A percentile compares a stretch with the other conserved stretches of the same genome.
These are phyloP conservation scores for Iberis pinnata DNA, from an alignment of 345 rosid species.

Conservation along the genomic window DNA sequence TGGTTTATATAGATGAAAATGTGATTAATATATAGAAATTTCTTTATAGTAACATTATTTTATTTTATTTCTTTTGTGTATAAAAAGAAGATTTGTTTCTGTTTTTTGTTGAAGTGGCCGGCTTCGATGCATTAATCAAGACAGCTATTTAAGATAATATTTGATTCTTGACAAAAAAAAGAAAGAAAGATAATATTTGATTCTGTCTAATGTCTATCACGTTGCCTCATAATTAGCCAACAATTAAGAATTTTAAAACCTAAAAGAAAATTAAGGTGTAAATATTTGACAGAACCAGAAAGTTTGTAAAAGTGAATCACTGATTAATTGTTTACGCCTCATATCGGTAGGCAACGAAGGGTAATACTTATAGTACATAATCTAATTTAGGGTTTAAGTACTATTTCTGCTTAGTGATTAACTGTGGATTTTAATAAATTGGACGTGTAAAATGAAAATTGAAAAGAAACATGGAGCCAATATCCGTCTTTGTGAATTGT, in stretches of 20 bases:
- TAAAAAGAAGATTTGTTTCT: constrained; percentile 16
- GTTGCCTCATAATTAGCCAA: constrained; percentile 13
- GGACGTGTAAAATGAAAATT: no score
- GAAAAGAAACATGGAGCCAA: constrained; percentile 13
- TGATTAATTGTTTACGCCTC: no score
- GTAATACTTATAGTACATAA: neutral
- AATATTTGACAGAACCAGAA: constrained; percentile 1
- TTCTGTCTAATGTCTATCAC: constrained; percentile 20
- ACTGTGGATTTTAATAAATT: no score
- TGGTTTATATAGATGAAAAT: neutral
- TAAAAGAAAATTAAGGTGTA: neutral
- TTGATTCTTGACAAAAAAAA: no score
- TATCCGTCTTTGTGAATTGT: neutral
- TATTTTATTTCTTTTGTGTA: neutral
- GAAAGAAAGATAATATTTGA: constrained; percentile 14
- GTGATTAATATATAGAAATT: constrained; percentile 2
- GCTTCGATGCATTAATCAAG: constrained; percentile 21
- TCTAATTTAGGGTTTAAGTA: no score
- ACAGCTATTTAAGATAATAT: constrained; percentile 17
- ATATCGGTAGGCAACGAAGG: neutral
- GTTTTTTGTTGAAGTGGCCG: constrained; percentile 17
- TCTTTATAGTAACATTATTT: neutral
- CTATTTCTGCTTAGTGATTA: no score
- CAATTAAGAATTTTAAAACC: neutral
- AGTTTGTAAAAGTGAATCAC: neutral